Evolutionary conservation across 768 basidiomycete genomes (phyloP), one percentile per base, ranked within the genome.

Genomic region (Pulveroboletus sp.): DNA sequence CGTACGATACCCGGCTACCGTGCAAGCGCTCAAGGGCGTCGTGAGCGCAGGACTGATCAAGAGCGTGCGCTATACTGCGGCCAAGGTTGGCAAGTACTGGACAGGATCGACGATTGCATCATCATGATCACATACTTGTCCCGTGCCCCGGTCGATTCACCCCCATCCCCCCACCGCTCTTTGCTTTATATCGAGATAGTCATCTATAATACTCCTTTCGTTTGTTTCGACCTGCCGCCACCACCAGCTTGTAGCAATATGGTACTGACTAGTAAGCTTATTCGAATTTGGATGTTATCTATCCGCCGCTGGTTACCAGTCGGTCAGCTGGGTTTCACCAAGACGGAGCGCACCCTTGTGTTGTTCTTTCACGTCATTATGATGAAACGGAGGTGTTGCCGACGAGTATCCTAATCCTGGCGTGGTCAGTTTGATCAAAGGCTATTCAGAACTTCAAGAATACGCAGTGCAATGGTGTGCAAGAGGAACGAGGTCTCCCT

Each of bases 51-150:
- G 93, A 5, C 54, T 87, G 10, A 74, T 76, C 41, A 93, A 93
- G 76, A 89, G 89, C 63, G 49, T 83, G 6, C 79, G 79, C 36
- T 97, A 97, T 60, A 72, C 79, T 38, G 56, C 76, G 22, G 81
- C 84, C 39, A 97, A 97, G 72, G 72, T 94, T 17, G 68, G 78
- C 31, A 97, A 97, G 69, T 96, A 92, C 87, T 88, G 88, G 81
- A 67, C 65, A 45, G 69, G 73, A 17, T 48, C 58, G 29, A 48
- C 14, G 46, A 35, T 30, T 13, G 32, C 12, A 29, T 53, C 58
- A 19, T 54, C 31, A 14, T 56, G 38, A 35, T 47, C 49, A 32
- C 22, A 37, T 49, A 20, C 19, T 12, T 6, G 14, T 14, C 23
- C 8, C 16, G 8, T 30, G 36, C 32, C 39, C 42, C 23, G 34